Conservation (phyloP, 1,284 basidiomycete species). For the Butyriboletus appendiculatus region DNA sequence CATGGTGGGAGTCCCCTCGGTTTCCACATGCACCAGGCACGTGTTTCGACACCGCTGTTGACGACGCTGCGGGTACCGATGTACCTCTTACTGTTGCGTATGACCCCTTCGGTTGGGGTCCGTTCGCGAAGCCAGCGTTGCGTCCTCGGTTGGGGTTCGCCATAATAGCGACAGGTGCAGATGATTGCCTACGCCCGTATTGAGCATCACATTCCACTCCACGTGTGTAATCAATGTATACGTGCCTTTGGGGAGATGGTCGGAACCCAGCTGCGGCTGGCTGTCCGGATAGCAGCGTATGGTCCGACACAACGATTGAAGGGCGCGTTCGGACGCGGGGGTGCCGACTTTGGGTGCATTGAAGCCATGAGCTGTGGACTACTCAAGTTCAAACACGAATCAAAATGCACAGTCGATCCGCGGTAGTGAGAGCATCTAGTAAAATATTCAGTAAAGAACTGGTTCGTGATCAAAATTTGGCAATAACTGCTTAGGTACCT, state of each 20-base stretch:
- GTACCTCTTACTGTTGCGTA: constrained; percentile 7
- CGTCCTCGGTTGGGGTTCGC: constrained; percentile 69
- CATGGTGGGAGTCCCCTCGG: background rate
- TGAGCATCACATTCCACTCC: constrained; percentile 1
- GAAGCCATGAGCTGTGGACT: constrained; percentile 80
- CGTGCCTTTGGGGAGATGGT: constrained; percentile 35
- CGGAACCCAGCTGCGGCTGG: constrained; percentile 61
- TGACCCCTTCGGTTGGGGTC: constrained; percentile 2
- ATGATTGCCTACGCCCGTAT: constrained; percentile 27
- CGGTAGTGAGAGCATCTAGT: constrained; percentile 86
- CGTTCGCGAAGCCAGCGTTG: constrained; percentile 17
- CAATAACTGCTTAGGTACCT: constrained; percentile 47
- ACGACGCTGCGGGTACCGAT: background rate
- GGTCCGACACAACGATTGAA: constrained; percentile 74
- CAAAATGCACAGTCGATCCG: constrained; percentile 83
- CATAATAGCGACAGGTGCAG: constrained; percentile 53
- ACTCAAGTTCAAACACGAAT: constrained; percentile 84
- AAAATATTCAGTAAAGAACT: background rate
- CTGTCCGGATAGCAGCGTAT: constrained; percentile 58
- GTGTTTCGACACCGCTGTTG: constrained; percentile 1
- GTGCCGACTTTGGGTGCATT: constrained; percentile 54
- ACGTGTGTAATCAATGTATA: background rate
- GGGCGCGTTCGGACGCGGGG: constrained; percentile 40
- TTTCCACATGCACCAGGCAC: background rate
- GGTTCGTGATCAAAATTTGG: background rate